phyloP scores from a whole-genome alignment of 495 filamentous ascomycete genomes.

The Penicillium goetzii region DNA sequence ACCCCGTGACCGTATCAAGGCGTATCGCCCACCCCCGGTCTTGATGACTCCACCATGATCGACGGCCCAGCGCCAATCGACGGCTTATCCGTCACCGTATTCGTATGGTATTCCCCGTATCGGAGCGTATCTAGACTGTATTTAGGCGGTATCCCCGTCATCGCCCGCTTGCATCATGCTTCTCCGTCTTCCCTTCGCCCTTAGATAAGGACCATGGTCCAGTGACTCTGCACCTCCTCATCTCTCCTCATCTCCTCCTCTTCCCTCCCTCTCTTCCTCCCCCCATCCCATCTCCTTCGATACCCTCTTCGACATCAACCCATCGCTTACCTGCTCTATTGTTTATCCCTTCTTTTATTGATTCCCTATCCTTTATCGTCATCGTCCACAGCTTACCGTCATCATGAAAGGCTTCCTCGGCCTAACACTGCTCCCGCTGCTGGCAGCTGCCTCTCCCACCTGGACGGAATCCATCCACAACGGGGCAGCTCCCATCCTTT shows the following conservation, averaged over 20 bases:
- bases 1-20: constrained; percentile 16
- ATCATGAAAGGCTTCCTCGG: constrained; percentile 76
- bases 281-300: constrained; percentile 15
- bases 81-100: constrained; percentile 32
- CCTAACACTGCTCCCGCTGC: constrained; percentile 65
- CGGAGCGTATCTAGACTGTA: constrained; percentile 5
- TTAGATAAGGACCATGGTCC: constrained; percentile 31
- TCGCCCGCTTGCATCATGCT: constrained; percentile 48
- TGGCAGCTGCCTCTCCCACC: constrained; percentile 75
- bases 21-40: constrained; percentile 20
- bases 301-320: constrained; percentile 13
- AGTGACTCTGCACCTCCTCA: constrained; percentile 53
- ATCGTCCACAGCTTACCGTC: constrained; percentile 47
- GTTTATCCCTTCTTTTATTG: constrained; percentile 27
- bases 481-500: constrained; percentile 85
- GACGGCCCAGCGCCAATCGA: constrained; percentile 34
- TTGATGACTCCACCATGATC: constrained; percentile 29
- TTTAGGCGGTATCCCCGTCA: constrained; percentile 1
- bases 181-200: constrained; percentile 41
- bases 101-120: constrained; percentile 33
- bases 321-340: constrained; percentile 29
- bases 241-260: constrained; percentile 37
- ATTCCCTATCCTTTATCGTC: constrained; percentile 14
- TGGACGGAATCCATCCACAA: constrained; percentile 81
- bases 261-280: constrained; percentile 23